Conservation (phyloP, 2,329 filamentous ascomycete species). For the Cyphellophora europaea region DNA sequence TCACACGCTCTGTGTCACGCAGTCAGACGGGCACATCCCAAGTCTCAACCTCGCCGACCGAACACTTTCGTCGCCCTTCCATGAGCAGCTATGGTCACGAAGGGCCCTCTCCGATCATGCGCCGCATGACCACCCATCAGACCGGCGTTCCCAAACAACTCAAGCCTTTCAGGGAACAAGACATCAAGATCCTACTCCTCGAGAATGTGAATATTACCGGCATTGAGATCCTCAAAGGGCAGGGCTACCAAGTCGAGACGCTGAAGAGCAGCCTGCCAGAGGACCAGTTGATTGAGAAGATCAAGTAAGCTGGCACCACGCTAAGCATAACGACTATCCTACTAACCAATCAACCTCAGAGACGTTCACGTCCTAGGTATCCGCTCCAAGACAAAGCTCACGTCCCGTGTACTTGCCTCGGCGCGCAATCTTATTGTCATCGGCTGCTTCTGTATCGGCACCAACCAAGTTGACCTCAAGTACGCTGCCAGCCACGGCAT, state of each 20-base stretch:
- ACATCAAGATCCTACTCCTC: slow-evolving; percentile 90
- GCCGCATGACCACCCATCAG: slow-evolving; percentile 31
- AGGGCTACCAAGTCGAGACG: slow-evolving; percentile 94
- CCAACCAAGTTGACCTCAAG: slow-evolving; percentile 84
- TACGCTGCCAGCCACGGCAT: slow-evolving; percentile 79
- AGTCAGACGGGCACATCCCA: slow-evolving; percentile 45
- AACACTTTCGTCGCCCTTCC: slow-evolving; percentile 51
- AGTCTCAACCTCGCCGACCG: slow-evolving; percentile 65
- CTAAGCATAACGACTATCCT: too few species aligned
- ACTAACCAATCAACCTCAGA: slow-evolving; percentile 34
- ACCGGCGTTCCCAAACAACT: slow-evolving; percentile 57
- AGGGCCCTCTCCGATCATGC: slow-evolving; percentile 29
- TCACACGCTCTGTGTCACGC: slow-evolving; percentile 41
- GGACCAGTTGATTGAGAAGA: slow-evolving; percentile 93
- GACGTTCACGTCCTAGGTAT: slow-evolving; percentile 97
- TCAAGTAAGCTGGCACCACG: slow-evolving; percentile 54
- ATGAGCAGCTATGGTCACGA: slow-evolving; percentile 29
- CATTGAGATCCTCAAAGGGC: slow-evolving; percentile 65
- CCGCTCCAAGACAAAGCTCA: slow-evolving; percentile 94
- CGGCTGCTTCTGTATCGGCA: slow-evolving; percentile 98
- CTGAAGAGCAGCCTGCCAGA: slow-evolving; percentile 84
- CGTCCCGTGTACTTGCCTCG: slow-evolving; percentile 70
- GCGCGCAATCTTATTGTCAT: slow-evolving; percentile 93
- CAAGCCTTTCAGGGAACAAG: slow-evolving; percentile 90
- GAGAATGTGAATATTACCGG: slow-evolving; percentile 95